Evolutionary conservation across 2,329 filamentous ascomycete species (phyloP), one percentile per base, ranked within the genome.

Genomic region (Dothistroma pini): DNA sequence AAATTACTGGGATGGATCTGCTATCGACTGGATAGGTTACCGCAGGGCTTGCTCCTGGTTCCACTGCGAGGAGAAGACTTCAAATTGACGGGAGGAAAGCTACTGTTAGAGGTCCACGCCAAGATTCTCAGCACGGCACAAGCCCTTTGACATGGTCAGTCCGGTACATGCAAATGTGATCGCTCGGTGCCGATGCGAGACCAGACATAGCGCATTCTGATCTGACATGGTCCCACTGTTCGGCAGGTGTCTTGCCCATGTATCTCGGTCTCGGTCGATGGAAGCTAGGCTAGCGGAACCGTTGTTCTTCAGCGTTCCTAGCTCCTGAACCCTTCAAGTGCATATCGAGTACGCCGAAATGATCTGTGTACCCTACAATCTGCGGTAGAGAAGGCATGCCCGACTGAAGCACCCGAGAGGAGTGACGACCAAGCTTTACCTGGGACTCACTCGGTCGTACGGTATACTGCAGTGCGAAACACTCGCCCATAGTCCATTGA

Each of bases 1-100:
- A 84, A 89, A 61, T 76, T 96, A 59, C 88, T 91, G 11, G 91
- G 89, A 2, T 97, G 95, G 95, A 87, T 90, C 1, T 96, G 92
- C 71, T 87, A 96, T 68, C 84, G 92, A 44, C 83, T 97, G 22
- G 92, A 97, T 76, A 84, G 92, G 8, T 75, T 97, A 61, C 85
- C 86, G 62, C 78, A 83, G 35, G 93, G 95, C 0, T 89, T 90
- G 68, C 82, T 92, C 11, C 86, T 96, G 66, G 80, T 97, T 59
- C 89, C 88, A 69, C 77, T 97, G 60, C 81, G 89, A 64, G 87
- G 96, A 71, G 79, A 81, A 29, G 82, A 86, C 63, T 91, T 91
- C 0, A 78, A 81, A 32, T 75, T 85, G 59, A 89, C 84, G 2
- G 82, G 85, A 22, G 91, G 90, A 0, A 81, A 86, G 14, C 71